phyloP scores from a whole-genome alignment of 768 basidiomycete genomes.

The Phaeolepiota aurea region DNA sequence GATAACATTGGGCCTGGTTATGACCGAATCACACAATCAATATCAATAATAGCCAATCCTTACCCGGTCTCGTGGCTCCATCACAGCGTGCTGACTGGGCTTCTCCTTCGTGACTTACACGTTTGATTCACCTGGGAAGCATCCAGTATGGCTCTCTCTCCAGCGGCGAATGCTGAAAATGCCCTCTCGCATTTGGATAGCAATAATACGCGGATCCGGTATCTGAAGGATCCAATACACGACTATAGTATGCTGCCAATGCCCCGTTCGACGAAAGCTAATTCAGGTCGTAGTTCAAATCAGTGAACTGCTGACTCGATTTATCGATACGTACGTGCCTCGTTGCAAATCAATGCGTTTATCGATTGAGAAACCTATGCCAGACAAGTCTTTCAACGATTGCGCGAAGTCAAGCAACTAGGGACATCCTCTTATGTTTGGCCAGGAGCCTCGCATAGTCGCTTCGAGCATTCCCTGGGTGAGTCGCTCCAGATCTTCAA shows the following conservation, averaged over 20 bases:
- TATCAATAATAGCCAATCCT: too few species aligned
- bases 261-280: slow-evolving; percentile 2
- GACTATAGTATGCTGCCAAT: slow-evolving; percentile 24
- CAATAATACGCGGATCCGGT: slow-evolving; percentile 6
- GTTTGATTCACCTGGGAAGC: too few species aligned
- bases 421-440: slow-evolving; percentile 72
- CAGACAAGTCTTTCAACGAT: slow-evolving; percentile 70
- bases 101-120: too few species aligned
- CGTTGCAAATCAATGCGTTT: not conserved
- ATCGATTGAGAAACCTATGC: slow-evolving; percentile 1
- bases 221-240: slow-evolving; percentile 28
- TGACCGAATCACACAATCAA: too few species aligned
- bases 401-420: slow-evolving; percentile 73
- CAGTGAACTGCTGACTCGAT: slow-evolving; percentile 21
- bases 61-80: too few species aligned
- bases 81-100: too few species aligned
- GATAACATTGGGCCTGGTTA: too few species aligned
- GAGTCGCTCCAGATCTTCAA: slow-evolving; percentile 5
- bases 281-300: slow-evolving; percentile 25
- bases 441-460: slow-evolving; percentile 71
- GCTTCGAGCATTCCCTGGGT: slow-evolving; percentile 85
- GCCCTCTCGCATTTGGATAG: too few species aligned
- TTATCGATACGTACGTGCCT: slow-evolving; percentile 63
- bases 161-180: too few species aligned
- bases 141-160: too few species aligned